Evolutionary conservation across 345 rosid species (phyloP), one percentile per base, ranked within the genome.

Genomic region (Linum tenue): DNA sequence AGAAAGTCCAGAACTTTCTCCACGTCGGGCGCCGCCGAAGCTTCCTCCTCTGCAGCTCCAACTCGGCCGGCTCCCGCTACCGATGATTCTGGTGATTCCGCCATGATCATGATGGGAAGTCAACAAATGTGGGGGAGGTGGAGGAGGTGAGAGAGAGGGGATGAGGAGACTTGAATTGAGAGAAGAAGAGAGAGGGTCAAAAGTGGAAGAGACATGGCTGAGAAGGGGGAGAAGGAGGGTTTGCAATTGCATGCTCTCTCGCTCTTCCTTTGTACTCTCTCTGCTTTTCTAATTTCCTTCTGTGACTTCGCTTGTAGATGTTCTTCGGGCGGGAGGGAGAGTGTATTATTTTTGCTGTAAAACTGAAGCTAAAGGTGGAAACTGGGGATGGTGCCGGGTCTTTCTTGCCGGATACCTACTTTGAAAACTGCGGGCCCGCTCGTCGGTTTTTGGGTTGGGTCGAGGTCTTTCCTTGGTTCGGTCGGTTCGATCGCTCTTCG

Each of bases 1-100:
- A 90, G 71, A 70, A 90, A 88, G 67, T 82, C 79, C 35, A 89
- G 65, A 37, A 89, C 90, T 1, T 80, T 79, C 39, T 84, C 86
- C 62, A 84, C 76, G 68, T 85, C 80, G 42, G 81, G 69, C 31
- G 31, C 31, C 31, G 31, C 31, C 31, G 31, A 1, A 59, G 48
- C 68, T 63, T 73, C 61, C 14, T 4, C 38, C 59, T n/a, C 65
- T 16, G 67, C 50, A 4, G 31, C 37, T 8, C 60, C 53, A 9
- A 48, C 53, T 48, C 53, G 14, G 12, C 11, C 53, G 53, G 14
- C 14, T 48, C 53, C 53, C 14, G 14, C 15, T 9, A 14, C 2
- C 2, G 51, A 3, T 2, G 12, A 8, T 44, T 44, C 51, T 14
- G 10, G 50, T 22, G 31, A 22, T 22, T 22, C 71, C 55, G 77